Conservation (phyloP, 306 rosid genomes). For the Comarum palustre region DNA sequence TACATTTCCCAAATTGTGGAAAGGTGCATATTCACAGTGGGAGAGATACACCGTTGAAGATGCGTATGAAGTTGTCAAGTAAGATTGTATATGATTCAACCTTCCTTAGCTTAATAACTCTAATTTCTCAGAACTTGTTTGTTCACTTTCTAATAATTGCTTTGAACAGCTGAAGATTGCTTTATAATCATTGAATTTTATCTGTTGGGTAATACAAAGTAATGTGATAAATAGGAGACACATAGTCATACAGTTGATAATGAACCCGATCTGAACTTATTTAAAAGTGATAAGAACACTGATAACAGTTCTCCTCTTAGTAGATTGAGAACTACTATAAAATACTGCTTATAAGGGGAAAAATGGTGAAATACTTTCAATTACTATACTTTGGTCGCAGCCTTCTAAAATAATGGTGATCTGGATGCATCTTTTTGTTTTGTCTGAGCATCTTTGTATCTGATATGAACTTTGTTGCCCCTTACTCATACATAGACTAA, state of each 20-base stretch:
- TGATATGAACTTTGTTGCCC: conserved; percentile 19
- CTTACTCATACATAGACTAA: conserved; percentile 32
- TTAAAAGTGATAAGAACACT: background rate
- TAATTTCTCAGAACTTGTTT: background rate
- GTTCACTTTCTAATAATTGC: background rate
- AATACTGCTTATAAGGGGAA: background rate
- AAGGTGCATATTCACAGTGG: conserved; percentile 84
- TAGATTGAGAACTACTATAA: background rate
- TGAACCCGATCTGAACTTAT: background rate
- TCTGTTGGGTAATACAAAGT: background rate
- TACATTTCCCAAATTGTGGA: conserved; percentile 83
- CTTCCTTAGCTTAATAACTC: conserved; percentile 19
- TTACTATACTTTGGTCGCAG: background rate
- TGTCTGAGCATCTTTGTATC: background rate
- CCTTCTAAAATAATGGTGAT: background rate
- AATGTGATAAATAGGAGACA: background rate
- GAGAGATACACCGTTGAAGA: conserved; percentile 93
- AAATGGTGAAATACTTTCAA: background rate
- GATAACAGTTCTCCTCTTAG: conserved; percentile 1
- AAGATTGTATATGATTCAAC: conserved; percentile 39
- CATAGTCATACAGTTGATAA: background rate
- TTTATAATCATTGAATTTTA: conserved; percentile 2
- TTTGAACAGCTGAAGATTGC: background rate
- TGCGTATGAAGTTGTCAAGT: conserved; percentile 86
- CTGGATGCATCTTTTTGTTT: conserved; percentile 10